Evolutionary conservation across 2,329 filamentous ascomycete species (phyloP), one percentile per base, ranked within the genome.

Genomic region (Fusarium circinatum): DNA sequence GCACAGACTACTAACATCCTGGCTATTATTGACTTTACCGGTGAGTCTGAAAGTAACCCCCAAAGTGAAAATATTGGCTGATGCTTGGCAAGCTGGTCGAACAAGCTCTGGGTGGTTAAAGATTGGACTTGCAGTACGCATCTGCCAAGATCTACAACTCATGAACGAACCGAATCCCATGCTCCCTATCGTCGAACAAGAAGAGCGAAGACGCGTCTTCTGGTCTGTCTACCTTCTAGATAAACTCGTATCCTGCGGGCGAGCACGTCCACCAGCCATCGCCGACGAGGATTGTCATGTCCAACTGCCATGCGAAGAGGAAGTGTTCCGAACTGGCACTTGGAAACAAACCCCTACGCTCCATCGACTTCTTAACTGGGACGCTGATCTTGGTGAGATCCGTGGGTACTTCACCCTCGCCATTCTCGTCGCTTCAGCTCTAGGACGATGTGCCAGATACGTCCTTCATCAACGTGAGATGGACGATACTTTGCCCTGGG

Each of bases 91-190:
- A 57, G 54, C 54, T 12, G 54, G 54, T 5, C 39, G 39, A 34
- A 57, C 54, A 30, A 57, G 54, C 32, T 45, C 38, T 18, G 39
- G 39, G 6, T 57, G 39, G 54, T 26, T 57, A 24, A 57, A 57
- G 30, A 57, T 57, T n/a, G 54, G 54, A 1, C 54, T 57, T 6
- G 54, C 54, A 5, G 39, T 45, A 17, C 39, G 54, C 7, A 57
- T 57, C n/a, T 57, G 54, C 30, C 54, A 57, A 17, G 54, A 57
- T 17, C 39, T 57, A 1, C 54, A 57, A 1, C 39, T 57, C 13
- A 57, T 45, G 39, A 57, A 57, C 26, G 54, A 57, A 22, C 54
- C 54, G 2, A 57, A 30, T 6, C 39, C 39, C 1, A 57, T 45
- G 15, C 54, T 57, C 6, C 39, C 39, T 0, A 57, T 34, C 0